Base-by-base conservation (phyloP, 352 stramenopile genomes). In the Pythium rhizo-oryzae region DNA sequence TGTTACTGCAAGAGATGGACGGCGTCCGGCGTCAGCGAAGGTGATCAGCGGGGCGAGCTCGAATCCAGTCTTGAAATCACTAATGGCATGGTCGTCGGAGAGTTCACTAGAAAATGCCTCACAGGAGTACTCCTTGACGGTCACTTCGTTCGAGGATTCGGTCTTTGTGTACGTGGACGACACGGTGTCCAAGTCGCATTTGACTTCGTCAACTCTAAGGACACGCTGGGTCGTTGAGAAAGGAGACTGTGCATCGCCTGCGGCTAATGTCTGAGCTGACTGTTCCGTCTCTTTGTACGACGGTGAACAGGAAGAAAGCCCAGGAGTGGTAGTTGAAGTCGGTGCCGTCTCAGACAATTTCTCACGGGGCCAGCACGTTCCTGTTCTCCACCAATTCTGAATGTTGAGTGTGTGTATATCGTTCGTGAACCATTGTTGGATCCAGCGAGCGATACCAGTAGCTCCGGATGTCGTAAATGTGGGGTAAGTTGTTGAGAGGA, bases 351-450 rank as follows among this genome's bases (percentile, higher is more conserved):
- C 61, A 4, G 60, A 77, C 25, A 84, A 24, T 8, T 67, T 33
- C 13, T 78, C 67, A 8, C 79, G 77, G 25, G 69, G 60, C 70
- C 59, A 84, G 11, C 83, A 90, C 1, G 73, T 78, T 30, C 76
- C 87, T 5, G 46, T 56, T 19, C 69, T 65, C 83, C 83, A 91
- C 83, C 83, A 91, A 46, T 81, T 71, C 13, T 76, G 60, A 19
- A 89, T 70, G 16, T 59, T 57, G 6, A 90, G 56, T 3, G 59
- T 53, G 46, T 91, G 84, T 11, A 91, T 59, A 0, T 72, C 52
- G 12, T 80, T 84, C 0, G 49, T 57, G 4, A 62, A 61, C 81
- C 76, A 90, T 1, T 19, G 46, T 8, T 44, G 41, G 5, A 91
- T 65, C 83, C 83, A 91, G 1, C 28, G 19, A 0, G 52, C 62